Evolutionary conservation across 1,139 yeast species (phyloP), one percentile per base, ranked within the genome.

Genomic region (Saccharomyces hybrid): DNA sequence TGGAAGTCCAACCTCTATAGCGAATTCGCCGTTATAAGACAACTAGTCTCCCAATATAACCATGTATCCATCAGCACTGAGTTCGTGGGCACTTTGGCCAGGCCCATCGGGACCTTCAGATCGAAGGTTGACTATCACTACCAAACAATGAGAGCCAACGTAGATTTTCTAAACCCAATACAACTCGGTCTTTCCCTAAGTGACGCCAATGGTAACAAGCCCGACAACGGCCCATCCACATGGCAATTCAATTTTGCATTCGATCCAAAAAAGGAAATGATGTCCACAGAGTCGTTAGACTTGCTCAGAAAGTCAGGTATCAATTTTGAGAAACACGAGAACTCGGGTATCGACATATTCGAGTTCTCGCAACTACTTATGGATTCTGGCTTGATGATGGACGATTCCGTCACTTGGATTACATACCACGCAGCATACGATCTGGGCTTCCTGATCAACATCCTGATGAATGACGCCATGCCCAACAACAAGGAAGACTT

Each of bases 201-300:
- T 53, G 96, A 91, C 70, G 79, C 82, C 53, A 81, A 80, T 59
- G 93, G 93, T 27, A 83, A 84, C 60, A 84, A 83, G 57, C 89
- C 90, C 6, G 91, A 85, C 57, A 77, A 79, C 53, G 76, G 80
- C 47, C 79, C 86, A 47, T 81, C 88, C n/a, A 88, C 97, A 28
- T 93, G 97, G 97, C 98, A 93, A 70, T 91, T 93, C 74, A 95
- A 95, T 70, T 90, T 93, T 74, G 78, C 80, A 62, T 93, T 89
- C 71, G 93, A 88, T 69, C 74, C 88, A 49, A 74, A 78, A 32
- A 75, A 77, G 38, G 96, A 90, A 66, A 93, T 93, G 97, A 88
- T 81, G 56, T 84, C 83, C 58, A 81, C 78, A 70, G 97, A 84
- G 75, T 88, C 83, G 64, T 79, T 82, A 64, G 96, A 82, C 65